Evolutionary conservation across 192 early-diverging fungal species (phyloP).

Genomic region (Chytriomyces confervae): DNA sequence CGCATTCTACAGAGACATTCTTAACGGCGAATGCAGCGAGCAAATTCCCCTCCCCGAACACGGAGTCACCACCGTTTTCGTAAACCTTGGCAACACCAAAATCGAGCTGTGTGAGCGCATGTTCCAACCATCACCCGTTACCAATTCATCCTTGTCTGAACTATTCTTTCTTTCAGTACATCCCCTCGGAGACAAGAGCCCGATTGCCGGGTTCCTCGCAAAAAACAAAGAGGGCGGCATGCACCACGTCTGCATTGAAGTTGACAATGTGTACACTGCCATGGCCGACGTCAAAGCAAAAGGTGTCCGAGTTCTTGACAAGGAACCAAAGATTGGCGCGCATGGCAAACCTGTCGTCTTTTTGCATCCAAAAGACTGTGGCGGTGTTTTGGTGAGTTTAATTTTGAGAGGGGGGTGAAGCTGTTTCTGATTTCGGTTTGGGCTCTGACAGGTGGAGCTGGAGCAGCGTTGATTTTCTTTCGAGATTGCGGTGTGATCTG

Average conservation of each 20-base stretch:
- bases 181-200: conserved; percentile 75
- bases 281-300: conserved; percentile 67
- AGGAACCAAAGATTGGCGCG: conserved; percentile 81
- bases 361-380: conserved; percentile 81
- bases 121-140: not conserved
- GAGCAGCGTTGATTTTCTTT: conserved; percentile 50
- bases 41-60: conserved; percentile 77
- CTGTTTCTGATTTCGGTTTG: too few species aligned
- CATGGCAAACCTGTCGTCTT: conserved; percentile 82
- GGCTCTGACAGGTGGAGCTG: conserved; percentile 46
- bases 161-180: conserved; percentile 52
- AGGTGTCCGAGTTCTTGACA: conserved; percentile 68
- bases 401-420: too few species aligned
- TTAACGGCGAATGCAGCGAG: conserved; percentile 74
- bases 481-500: too few species aligned
- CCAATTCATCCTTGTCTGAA: not conserved
- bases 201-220: conserved; percentile 77
- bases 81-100: conserved; percentile 85
- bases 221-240: conserved; percentile 84
- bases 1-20: conserved; percentile 72
- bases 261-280: conserved; percentile 71
- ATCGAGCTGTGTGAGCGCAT: conserved; percentile 67
- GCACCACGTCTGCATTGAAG: conserved; percentile 84
- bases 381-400: conserved; percentile 67
- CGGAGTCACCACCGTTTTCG: conserved; percentile 88